phyloP scores from a whole-genome alignment of 164 flowering plant genomes.

The Tetracentron sinense region DNA sequence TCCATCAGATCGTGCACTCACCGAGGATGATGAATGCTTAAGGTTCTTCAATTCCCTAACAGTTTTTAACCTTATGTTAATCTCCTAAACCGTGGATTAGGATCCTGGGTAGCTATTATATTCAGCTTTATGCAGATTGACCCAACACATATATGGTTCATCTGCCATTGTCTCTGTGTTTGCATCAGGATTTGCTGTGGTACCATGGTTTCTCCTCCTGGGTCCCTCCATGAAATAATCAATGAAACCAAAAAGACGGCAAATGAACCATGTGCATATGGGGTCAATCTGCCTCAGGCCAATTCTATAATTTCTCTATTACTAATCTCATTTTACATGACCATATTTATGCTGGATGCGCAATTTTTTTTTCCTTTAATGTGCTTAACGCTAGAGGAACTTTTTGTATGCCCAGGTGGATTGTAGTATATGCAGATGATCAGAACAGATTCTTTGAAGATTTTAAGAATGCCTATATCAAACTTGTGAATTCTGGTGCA shows the following conservation, averaged over 20 bases:
- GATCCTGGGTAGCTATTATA: too few relatives aligned
- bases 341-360: not conserved
- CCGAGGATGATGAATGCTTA: conserved; percentile 81
- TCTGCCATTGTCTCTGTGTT: not conserved
- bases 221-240: not conserved
- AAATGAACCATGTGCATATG: not conserved
- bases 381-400: not conserved
- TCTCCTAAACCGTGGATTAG: too few relatives aligned
- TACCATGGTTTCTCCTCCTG: too few relatives aligned
- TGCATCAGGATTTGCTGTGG: too few relatives aligned
- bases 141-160: not conserved
- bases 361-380: not conserved
- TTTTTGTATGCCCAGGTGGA: conserved; percentile 58
- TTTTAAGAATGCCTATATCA: conserved; percentile 64
- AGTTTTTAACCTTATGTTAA: too few relatives aligned
- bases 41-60: too few relatives aligned
- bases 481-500: conserved; percentile 84
- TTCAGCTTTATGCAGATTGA: not conserved
- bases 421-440: conserved; percentile 58
- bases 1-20: conserved; percentile 85
- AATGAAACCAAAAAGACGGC: not conserved
- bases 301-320: not conserved
- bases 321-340: not conserved
- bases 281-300: not conserved
- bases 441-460: conserved; percentile 70